Evolutionary conservation across 129 eudicot species (phyloP), one percentile per base, ranked within the genome.

Genomic region (Scalesia atractyloides): DNA sequence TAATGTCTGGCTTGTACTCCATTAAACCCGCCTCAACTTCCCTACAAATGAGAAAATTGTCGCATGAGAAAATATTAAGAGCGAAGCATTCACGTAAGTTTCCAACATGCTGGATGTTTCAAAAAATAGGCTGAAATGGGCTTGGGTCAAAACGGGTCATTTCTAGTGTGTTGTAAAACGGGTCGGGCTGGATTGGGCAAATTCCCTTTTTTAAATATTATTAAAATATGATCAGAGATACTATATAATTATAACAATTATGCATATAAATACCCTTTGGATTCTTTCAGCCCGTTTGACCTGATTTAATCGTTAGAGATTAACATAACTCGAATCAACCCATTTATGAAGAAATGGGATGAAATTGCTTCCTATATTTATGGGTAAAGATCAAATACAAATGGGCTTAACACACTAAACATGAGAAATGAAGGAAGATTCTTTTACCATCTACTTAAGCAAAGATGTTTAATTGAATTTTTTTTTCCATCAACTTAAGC

Each of bases 1-100:
- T 94, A 62, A 94, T 94, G 72, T 94, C 99, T 0, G 99, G 99
- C 68, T 86, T 94, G 91, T 94, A 94, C 86, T 94, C 97, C 99
- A 94, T 94, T 69, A 94, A 79, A 41, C 99, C 99, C 9, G 99
- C 99, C 73, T 94, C 99, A n/a, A 94, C 97, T 80, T 88, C 97
- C 93, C 99, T 94, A 48, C 48, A 65, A 54, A 41, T 51, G 61
- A 72, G 46, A 41, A 74, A 46, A 49, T 44, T 15, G 9, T 5
- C 7, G 48, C 34, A 36, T 57, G 50, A 60, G 19, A 48, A 47
- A 24, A 3, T 48, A 61, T 43, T 76, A 74, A 76, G 61, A 54
- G 14, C 34, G 12, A 61, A n/a, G 4, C 12, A 61, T 11, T 30
- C 46, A 1, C 39, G 4, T n/a, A 20, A 57, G 11, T 10, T 20